Base-by-base conservation (phyloP, 192 early-diverging fungal genomes). In the Rhizoclosmatium globosum region DNA sequence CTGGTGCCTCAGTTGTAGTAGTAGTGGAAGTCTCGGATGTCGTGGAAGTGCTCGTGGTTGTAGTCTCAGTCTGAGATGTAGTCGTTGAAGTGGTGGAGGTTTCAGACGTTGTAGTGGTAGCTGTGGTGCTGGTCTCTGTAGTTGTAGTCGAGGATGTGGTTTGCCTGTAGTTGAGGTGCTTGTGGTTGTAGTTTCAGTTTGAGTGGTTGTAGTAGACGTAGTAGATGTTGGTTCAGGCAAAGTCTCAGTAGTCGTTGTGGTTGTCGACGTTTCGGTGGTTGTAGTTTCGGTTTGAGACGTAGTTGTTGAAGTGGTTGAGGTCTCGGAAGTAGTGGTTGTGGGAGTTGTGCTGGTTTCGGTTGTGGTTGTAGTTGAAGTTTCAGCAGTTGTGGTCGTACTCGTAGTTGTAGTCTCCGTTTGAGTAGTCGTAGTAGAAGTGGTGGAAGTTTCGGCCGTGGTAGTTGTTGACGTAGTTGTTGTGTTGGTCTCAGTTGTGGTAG, bases 111-210 rank as follows among this genome's bases (percentile, higher is more conserved):
- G 69, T 31, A 48, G 69, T 71, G 9, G 13, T 38, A n/a, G 69
- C 21, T 15, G 69, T 71, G 6, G 69, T 71, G 46, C 47, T 11
- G 7, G 69, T 71, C 6, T 17, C n/a, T 15, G 69, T 71, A 7
- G 69, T 46, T 4, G 69, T 53, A 11, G 47, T 56, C 6, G 69
- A 53, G 17, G 67, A 45, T 17, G 67, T 44, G 41, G n/a, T 41
- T 53, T 38, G 69, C 21, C 21, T 4, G 69, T 71, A n/a, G 69
- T 76, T 6, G 73, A 53, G 9, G 38, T 31, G 31, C 31, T 31
- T 31, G 31, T 31, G 31, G 31, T 31, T 31, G 31, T 31, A 0
- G 31, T 31, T 53, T 53, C 50, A 17, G 50, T 17, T 53, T 53
- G 42, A 17, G 44, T 11, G 6, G 44, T 4, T 1, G 47, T 17